Percentiles rank a stretch among this genome's conserved stretches.
phyloP scores from a whole-genome alignment of 257 asterid genomes.

The Coffea eugenioides region DNA sequence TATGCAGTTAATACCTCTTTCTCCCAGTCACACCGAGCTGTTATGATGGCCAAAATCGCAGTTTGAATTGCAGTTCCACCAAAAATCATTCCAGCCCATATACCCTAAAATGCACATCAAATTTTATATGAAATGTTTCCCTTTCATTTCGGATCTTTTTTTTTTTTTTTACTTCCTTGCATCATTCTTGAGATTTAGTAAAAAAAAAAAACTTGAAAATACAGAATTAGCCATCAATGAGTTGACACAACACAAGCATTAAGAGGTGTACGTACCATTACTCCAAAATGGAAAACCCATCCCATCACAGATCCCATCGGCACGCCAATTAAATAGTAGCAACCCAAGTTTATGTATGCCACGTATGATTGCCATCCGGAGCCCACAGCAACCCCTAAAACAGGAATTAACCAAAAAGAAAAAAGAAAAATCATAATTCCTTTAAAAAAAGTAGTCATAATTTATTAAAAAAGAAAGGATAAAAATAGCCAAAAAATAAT shows the following conservation, averaged over 20 bases:
- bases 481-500: neutral
- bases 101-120: conserved; percentile 24
- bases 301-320: conserved; percentile 49
- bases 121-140: neutral
- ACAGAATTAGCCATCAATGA: neutral
- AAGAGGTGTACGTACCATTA: conserved; percentile 32
- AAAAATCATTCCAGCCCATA: conserved; percentile 59
- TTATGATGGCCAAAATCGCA: conserved; percentile 30
- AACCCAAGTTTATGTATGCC: conserved; percentile 51
- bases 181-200: neutral
- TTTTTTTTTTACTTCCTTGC: neutral
- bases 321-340: conserved; percentile 49
- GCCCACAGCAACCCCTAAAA: conserved; percentile 58
- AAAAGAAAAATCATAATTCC: neutral
- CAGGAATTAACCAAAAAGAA: neutral
- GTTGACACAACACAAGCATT: neutral
- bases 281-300: conserved; percentile 42
- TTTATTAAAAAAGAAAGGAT: accelerated
- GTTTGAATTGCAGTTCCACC: conserved; percentile 58
- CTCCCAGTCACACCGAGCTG: conserved; percentile 42
- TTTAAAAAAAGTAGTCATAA: neutral
- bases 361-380: conserved; percentile 64
- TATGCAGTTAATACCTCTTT: conserved; percentile 31
- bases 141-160: neutral
- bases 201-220: neutral